Conservation (phyloP, 2,329 filamentous ascomycete genomes). For the Beauveria caledonica region DNA sequence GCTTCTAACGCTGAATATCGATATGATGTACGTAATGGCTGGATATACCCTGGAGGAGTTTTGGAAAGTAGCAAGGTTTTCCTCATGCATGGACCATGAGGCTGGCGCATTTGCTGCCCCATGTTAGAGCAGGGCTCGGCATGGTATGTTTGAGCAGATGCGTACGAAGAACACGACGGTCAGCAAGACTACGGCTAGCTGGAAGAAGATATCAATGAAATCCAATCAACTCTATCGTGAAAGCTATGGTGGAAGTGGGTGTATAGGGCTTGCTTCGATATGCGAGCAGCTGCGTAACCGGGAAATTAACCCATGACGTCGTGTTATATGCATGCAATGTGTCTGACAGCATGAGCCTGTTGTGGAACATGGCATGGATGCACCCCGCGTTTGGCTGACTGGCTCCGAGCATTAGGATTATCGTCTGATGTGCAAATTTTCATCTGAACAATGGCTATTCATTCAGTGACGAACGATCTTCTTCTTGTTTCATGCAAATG, state of each 20-base stretch:
- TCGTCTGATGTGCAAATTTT: too few relatives aligned
- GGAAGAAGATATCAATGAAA: not conserved
- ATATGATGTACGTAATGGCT: conserved; percentile 7
- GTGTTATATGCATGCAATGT: not conserved
- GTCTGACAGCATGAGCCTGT: not conserved
- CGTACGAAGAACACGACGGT: not conserved
- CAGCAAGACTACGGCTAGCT: not conserved
- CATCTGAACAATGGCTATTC: not conserved
- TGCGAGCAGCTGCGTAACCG: not conserved
- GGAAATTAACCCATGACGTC: not conserved
- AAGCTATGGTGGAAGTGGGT: too few relatives aligned
- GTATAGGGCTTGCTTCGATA: too few relatives aligned
- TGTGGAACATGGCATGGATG: not conserved
- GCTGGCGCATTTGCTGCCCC: not conserved
- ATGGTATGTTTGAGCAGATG: not conserved
- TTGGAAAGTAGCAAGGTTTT: not conserved
- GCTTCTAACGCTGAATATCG: not conserved
- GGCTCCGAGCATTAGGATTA: not conserved
- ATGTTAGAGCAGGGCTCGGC: conserved; percentile 9
- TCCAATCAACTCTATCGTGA: not conserved
- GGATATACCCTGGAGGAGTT: conserved; percentile 10
- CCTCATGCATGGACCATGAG: not conserved
- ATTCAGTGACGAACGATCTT: not conserved
- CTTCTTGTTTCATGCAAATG: not conserved
- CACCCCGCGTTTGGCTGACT: not conserved